Base-by-base conservation (phyloP, 2,329 filamentous ascomycete genomes). In the Epicoccum nigrum region DNA sequence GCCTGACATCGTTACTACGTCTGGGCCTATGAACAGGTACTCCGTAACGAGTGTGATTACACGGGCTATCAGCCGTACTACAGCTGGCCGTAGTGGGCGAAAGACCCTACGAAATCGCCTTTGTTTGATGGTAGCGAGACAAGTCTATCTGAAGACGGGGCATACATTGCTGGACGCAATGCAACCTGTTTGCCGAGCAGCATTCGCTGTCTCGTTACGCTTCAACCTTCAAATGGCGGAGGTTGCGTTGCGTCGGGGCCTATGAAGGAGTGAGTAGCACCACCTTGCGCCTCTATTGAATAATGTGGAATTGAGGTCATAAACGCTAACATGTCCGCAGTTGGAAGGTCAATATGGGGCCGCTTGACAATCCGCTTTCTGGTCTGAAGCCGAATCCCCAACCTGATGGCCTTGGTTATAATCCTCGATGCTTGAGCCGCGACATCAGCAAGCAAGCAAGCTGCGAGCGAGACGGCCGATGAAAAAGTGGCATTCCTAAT, bases 311-410 rank as follows among this genome's bases (percentile, higher is more conserved):
- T 12, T 13, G 8, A 9, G 12, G 7, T 11, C 7, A 2, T 4
- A 9, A 11, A 4, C 13, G 20, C 38, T 50, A 9, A 45, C 4
- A 6, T 4, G 4, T 13, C 7, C 2, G 4, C 20, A 73, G 75
- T 60, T 73, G 75, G 59, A 71, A 64, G 0, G 69, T 76, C 15
- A 74, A 73, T 55, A 62, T 78, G 1, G 76, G 76, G 0, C 73
- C 75, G 6, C 77, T 19, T 77, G n/a, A 76, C 54, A 62, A 79
- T 39, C 75, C 74, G 62, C 70, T 76, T 67, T 4, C n/a, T n/a
- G n/a, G n/a, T n/a, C n/a, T n/a, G n/a, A n/a, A n/a, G n/a, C n/a
- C n/a, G n/a, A 71, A 72, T 43, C 66, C 70, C 12, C 55, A 54
- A 19, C 21, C 44, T 4, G 52, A 64, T 38, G 54, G 57, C 7